A percentile compares a stretch with the other conserved stretches of the same genome.
Conservation (phyloP, 179 eudicot genomes). For the Nepenthes alata region DNA sequence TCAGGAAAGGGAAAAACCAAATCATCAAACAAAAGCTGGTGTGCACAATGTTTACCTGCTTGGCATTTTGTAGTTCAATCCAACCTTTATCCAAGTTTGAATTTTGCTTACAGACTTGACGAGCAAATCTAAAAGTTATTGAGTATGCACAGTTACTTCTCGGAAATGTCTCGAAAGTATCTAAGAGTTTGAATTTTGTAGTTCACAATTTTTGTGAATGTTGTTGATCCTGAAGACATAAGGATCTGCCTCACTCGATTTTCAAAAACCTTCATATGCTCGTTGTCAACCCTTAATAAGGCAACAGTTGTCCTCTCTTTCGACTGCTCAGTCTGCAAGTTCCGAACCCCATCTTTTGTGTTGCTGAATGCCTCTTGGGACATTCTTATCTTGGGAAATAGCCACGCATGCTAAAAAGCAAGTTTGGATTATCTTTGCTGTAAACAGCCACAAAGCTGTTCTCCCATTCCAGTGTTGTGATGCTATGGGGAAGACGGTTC, state of each 20-base stretch:
- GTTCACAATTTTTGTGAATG: slow-evolving; percentile 97
- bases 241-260: slow-evolving; percentile 97
- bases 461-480: slow-evolving; percentile 97
- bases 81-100: slow-evolving; percentile 98
- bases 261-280: slow-evolving; percentile 96
- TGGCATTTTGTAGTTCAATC: slow-evolving; percentile 97
- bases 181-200: slow-evolving; percentile 98
- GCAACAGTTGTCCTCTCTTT: slow-evolving; percentile 97
- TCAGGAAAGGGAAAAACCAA: not conserved
- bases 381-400: slow-evolving; percentile 94
- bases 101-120: slow-evolving; percentile 98
- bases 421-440: slow-evolving; percentile 96
- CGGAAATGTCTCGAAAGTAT: slow-evolving; percentile 93
- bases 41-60: slow-evolving; percentile 42
- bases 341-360: slow-evolving; percentile 95
- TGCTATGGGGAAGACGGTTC: slow-evolving; percentile 93
- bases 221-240: slow-evolving; percentile 98
- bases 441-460: slow-evolving; percentile 94
- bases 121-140: slow-evolving; percentile 82
- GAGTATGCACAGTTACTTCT: slow-evolving; percentile 99
- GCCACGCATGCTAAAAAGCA: slow-evolving; percentile 99
- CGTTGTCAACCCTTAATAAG: slow-evolving; percentile 93
- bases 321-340: slow-evolving; percentile 96
- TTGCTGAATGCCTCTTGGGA: slow-evolving; percentile 98
- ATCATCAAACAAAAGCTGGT: not conserved